Evolutionary conservation across 108 stramenopile genomes (phyloP), one percentile per base, ranked within the genome.

Genomic region (Cyclotella choctawhatcheeana): DNA sequence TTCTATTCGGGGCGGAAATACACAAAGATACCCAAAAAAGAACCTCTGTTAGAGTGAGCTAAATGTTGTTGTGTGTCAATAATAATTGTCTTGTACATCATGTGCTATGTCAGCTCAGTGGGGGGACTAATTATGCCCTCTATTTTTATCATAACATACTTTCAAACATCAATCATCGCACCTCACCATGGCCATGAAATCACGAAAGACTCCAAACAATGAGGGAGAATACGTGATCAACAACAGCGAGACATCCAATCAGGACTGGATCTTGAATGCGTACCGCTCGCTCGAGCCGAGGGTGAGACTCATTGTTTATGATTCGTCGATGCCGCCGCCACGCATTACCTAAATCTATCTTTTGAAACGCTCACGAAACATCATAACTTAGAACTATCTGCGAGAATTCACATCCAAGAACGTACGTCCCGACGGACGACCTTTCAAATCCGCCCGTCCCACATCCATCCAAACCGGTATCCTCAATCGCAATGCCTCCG

Each of bases 381-480:
- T 44, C 33, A 0, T 7, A 73, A 2, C 26, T 13, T 18, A 86
- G 82, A 77, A 84, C 60, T 85, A 86, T 55, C 74, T 89, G 1
- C 55, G 69, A 14, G 79, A 75, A 62, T 89, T 86, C 80, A 88
- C 83, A 44, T 35, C 72, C 8, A 56, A 82, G 32, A 72, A 74
- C 29, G 85, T 88, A 22, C 88, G 92, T 32, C 87, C 90, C 8
- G 86, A 89, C 69, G 90, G 88, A 29, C 75, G 92, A 25, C 62
- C 85, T 13, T 86, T 85, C 72, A 24, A 56, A 24, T 62, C 86
- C 44, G 62, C 79, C 20, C 86, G 92, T 29, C 69, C 77, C 26
- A 80, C 86, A 26, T 79, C 84, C 26, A 64, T 91, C 0, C 76
- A 82, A 25, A 58, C 29, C 3, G 82, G 82, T 1, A 45, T 89